These are phyloP conservation scores for Trametes polyzona DNA, from an alignment of 1,284 basidiomycete species.

Conservation along the genomic window DNA sequence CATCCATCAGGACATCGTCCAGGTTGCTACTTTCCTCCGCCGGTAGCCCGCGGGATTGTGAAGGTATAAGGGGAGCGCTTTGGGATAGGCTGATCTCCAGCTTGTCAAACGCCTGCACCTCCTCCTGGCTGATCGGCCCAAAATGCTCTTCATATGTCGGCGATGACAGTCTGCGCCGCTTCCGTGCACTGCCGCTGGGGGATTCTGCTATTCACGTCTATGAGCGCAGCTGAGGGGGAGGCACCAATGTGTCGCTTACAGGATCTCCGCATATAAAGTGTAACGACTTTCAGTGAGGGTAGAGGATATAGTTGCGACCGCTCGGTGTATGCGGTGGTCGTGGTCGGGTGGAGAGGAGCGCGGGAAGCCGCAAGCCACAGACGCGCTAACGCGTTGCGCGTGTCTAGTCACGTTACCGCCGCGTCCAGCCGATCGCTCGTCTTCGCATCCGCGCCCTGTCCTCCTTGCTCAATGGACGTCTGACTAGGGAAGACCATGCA, in stretches of 20 bases:
- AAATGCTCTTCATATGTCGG: conserved; percentile 68
- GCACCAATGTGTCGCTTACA: neutral
- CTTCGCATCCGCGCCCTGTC: neutral
- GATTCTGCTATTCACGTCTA: conserved; percentile 16
- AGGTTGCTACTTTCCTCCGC: neutral
- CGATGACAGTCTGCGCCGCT: conserved; percentile 67
- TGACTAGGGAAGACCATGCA: neutral
- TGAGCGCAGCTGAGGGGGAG: neutral
- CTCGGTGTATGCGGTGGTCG: neutral
- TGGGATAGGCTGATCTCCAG: conserved; percentile 56
- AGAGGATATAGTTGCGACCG: neutral
- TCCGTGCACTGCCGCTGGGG: conserved; percentile 22
- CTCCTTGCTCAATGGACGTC: neutral
- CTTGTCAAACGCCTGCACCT: conserved; percentile 58
- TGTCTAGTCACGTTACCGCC: conserved; percentile 11
- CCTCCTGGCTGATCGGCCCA: conserved; percentile 53
- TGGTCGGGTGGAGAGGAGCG: neutral
- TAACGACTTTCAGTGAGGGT: neutral
- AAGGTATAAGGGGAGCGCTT: neutral
- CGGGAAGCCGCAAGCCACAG: neutral
- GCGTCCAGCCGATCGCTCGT: neutral
- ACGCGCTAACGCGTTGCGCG: conserved; percentile 14
- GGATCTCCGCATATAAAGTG: conserved; percentile 4
- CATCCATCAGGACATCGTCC: neutral
- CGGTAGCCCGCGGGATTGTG: conserved; percentile 10